phyloP scores from a whole-genome alignment of 2,329 filamentous ascomycete species.

The Penicillium sp. region DNA sequence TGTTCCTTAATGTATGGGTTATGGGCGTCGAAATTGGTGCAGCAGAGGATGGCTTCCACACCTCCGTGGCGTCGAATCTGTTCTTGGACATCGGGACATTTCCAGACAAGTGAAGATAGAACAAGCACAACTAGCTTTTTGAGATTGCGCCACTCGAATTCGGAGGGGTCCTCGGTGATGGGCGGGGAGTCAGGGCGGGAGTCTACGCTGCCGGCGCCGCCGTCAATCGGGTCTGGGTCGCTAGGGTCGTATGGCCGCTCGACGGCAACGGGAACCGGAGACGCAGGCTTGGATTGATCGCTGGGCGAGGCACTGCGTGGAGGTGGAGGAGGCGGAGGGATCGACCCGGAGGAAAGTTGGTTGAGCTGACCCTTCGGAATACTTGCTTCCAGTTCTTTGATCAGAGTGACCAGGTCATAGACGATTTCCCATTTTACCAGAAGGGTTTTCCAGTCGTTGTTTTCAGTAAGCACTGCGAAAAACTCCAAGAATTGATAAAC shows the following conservation, averaged over 20 bases:
- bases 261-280: constrained; percentile 45
- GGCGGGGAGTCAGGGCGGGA: constrained; percentile 45
- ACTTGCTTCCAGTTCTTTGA: constrained; percentile 79
- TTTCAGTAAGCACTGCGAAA: constrained; percentile 80
- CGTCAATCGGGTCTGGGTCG: constrained; percentile 39
- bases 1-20: constrained; percentile 93
- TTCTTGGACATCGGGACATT: constrained; percentile 74
- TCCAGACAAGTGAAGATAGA: constrained; percentile 81
- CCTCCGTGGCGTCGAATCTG: constrained; percentile 82
- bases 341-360: constrained; percentile 27
- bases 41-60: constrained; percentile 80
- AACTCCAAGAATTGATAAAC: constrained; percentile 93
- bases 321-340: constrained; percentile 20
- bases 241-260: constrained; percentile 60
- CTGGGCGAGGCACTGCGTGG: constrained; percentile 27
- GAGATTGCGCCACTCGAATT: constrained; percentile 71
- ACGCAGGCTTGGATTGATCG: constrained; percentile 28
- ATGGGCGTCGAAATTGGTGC: constrained; percentile 84
- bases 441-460: constrained; percentile 72
- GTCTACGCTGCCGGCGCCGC: constrained; percentile 34
- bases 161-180: constrained; percentile 56
- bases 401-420: constrained; percentile 78
- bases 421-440: constrained; percentile 88
- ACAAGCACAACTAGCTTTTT: constrained; percentile 92
- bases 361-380: constrained; percentile 74